Conservation (phyloP, 148 eudicot species). For the Heliamphora exappendiculata region DNA sequence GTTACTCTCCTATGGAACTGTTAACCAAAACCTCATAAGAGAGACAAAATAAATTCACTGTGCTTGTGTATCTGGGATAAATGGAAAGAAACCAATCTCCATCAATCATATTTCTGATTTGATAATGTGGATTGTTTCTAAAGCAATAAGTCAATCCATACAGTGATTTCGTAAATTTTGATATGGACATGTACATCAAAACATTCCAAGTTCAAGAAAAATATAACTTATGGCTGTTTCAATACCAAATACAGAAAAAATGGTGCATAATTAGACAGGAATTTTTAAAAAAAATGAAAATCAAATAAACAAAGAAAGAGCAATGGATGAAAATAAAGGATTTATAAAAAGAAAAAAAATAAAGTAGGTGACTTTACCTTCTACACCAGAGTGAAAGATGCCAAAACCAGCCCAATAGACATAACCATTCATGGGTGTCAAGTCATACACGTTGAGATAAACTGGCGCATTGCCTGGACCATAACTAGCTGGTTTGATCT, state of each 20-base stretch:
- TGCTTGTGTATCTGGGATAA: background rate
- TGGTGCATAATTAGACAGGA: background rate
- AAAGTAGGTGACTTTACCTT: constrained; percentile 44
- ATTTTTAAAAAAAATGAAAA: background rate
- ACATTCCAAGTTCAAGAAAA: background rate
- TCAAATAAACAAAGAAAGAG: background rate
- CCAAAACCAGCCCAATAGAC: constrained; percentile 96
- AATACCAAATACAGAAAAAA: background rate
- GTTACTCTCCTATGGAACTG: background rate
- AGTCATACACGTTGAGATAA: constrained; percentile 80
- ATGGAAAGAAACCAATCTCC: background rate
- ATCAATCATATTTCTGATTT: background rate
- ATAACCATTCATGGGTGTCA: constrained; percentile 82
- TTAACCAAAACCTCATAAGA: background rate
- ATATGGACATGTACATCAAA: background rate
- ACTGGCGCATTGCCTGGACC: constrained; percentile 58
- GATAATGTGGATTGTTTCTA: background rate
- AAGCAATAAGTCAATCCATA: background rate
- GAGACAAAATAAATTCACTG: background rate
- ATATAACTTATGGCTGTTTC: background rate
- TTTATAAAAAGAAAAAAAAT: background rate
- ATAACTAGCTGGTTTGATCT: constrained; percentile 41
- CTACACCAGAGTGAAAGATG: constrained; percentile 92
- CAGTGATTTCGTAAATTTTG: background rate
- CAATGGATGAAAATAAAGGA: background rate